Base-by-base conservation (phyloP, 2,329 filamentous ascomycete genomes). In the Rhytidhysteron rufulum region DNA sequence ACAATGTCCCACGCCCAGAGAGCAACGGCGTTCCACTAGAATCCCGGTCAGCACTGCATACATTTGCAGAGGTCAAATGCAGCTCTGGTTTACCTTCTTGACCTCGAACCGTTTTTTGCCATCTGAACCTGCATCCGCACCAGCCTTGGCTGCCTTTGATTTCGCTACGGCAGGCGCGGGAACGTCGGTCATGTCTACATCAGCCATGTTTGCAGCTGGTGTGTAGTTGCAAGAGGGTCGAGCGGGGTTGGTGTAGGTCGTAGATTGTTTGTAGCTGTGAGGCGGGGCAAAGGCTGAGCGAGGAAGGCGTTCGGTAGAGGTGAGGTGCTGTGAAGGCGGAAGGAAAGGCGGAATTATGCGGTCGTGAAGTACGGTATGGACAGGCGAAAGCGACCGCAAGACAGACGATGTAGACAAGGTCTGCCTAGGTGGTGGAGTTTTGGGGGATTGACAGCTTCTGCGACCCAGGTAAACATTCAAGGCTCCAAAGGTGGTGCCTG, bases 1-100 rank as follows among this genome's bases (percentile, higher is more conserved):
- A 97, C 90, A 44, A 98, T 98, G 65, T 98, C 93, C 93, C 93
- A 98, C 1, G 93, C 93, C 93, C 93, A 98, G 2, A 98, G 78
- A 30, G 93, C 90, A 37, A 98, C 93, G 0, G 93, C 93, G 58
- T 97, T 97, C 93, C 93, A 98, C 91, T 96, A 59, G 31, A 48
- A 37, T 3, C 19, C 16, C 31, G 15, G 51, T 55, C 51, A 55
- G 49, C 32, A 43, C n/a, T 39, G 43, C 32, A 16, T 46, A 13
- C 7, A 27, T 27, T 27, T 7, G 24, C 7, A 27, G 24, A 27
- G 13, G 39, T 35, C 10, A 35, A 32, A 27, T 21, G 10, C n/a
- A n/a, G 24, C 18, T 17, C 13, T 29, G 29, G 42, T 37, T 47
- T 67, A 94, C 93, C 85, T 98, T 98, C 74, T 98, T 98, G 48